Evolutionary conservation across 2,329 filamentous ascomycete species (phyloP).

Genomic region (Penicillium brasilianum): DNA sequence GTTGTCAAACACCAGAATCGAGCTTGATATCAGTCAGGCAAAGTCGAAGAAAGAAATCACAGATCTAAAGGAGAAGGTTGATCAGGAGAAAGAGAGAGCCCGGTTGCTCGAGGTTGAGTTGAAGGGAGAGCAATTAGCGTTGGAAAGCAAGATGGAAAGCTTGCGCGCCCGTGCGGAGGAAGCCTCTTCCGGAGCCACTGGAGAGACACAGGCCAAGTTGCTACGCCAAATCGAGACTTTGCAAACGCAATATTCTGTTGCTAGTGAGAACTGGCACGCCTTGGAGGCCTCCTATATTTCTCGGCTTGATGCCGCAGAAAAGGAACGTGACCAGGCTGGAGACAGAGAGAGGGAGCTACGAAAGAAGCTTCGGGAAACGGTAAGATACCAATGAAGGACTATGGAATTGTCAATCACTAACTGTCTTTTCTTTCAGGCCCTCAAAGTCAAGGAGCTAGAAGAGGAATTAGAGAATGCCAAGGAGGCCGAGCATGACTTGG

Average conservation of each 20-base stretch:
- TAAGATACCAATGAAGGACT: conserved; percentile 52
- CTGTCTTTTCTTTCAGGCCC: conserved; percentile 55
- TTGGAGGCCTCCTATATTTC: conserved; percentile 86
- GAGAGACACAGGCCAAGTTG: conserved; percentile 86
- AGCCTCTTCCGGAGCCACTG: conserved; percentile 77
- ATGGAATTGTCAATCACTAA: conserved; percentile 8
- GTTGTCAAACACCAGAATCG: conserved; percentile 69
- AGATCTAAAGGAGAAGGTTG: conserved; percentile 74
- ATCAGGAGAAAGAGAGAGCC: conserved; percentile 72
- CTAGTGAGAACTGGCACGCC: conserved; percentile 96
- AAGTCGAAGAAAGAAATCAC: conserved; percentile 71
- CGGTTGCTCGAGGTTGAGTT: conserved; percentile 75
- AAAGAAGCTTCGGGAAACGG: conserved; percentile 84
- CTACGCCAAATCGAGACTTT: conserved; percentile 92
- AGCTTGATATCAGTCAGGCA: conserved; percentile 76
- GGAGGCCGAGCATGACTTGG: conserved; percentile 47
- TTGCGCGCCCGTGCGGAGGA: conserved; percentile 87
- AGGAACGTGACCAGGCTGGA: conserved; percentile 84
- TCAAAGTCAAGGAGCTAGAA: conserved; percentile 71
- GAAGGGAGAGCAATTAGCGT: conserved; percentile 72
- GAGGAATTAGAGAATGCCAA: conserved; percentile 77
- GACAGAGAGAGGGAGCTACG: conserved; percentile 85
- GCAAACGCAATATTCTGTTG: conserved; percentile 92
- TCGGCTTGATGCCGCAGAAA: conserved; percentile 78
- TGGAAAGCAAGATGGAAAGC: conserved; percentile 89